These are phyloP conservation scores for Pyricularia pennisetigena DNA, from an alignment of 2,329 filamentous ascomycete genomes.

Conservation along the genomic window DNA sequence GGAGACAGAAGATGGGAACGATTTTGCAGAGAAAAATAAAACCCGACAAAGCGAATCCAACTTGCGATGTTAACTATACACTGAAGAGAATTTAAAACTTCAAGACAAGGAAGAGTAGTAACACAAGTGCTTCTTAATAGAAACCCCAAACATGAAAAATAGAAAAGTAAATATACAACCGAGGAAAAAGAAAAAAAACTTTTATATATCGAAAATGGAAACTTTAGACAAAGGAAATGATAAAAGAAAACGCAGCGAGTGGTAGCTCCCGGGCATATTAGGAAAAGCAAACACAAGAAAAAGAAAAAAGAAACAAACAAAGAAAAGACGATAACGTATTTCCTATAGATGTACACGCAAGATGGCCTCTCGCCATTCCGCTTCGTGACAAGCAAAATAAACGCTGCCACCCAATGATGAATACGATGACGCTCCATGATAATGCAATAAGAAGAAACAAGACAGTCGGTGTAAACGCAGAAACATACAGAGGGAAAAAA, in stretches of 20 bases:
- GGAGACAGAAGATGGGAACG: background rate
- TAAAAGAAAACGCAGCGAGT: background rate
- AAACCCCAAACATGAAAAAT: background rate
- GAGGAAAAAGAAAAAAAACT: too few relatives aligned
- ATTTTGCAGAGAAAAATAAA: background rate
- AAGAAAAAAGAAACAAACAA: conserved; percentile 2
- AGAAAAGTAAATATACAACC: background rate
- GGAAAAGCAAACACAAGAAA: conserved; percentile 2
- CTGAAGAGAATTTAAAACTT: background rate
- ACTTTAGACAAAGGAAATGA: background rate
- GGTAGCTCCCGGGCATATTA: background rate
- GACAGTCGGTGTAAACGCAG: background rate
- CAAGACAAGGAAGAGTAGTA: background rate
- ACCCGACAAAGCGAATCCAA: background rate
- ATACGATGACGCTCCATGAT: background rate
- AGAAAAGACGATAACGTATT: too few relatives aligned
- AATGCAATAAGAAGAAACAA: background rate
- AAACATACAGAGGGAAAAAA: background rate
- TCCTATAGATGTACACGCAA: background rate
- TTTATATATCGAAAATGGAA: background rate
- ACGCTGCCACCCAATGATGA: background rate
- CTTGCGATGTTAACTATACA: background rate
- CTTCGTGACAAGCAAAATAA: background rate
- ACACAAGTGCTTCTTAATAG: background rate
- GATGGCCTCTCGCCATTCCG: background rate